Evolutionary conservation across 73 alveolate genomes (phyloP).

Genomic region (Tetrahymena malaccensis): DNA sequence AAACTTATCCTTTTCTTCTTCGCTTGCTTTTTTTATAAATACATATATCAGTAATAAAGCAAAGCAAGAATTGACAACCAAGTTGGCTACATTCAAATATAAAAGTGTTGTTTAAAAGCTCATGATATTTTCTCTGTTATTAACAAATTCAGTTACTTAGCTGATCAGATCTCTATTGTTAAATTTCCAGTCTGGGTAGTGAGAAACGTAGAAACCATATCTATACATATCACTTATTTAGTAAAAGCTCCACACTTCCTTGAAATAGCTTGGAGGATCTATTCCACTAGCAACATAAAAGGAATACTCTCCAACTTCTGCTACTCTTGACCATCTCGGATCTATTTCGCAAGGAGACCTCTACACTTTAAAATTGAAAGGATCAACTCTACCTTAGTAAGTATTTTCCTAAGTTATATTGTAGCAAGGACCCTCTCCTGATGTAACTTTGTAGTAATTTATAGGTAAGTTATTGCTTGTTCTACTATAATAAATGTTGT

Average conservation of each 20-base stretch:
- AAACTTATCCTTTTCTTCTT: neutral
- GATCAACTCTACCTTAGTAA: neutral
- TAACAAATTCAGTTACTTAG: neutral
- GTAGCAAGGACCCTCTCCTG: neutral
- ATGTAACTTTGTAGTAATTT: neutral
- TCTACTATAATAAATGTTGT: neutral
- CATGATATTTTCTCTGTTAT: neutral
- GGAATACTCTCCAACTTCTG: neutral
- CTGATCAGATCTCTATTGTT: neutral
- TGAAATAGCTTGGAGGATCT: neutral
- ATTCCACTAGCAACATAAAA: neutral
- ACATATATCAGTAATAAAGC: neutral
- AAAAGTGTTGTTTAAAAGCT: neutral
- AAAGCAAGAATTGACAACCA: neutral
- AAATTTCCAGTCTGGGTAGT: neutral
- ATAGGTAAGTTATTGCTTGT: neutral
- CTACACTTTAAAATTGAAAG: neutral
- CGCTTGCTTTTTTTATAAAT: neutral
- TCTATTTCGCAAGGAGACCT: neutral
- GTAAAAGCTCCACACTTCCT: neutral
- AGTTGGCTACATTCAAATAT: neutral
- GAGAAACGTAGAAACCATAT: neutral
- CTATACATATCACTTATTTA: neutral
- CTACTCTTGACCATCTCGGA: neutral
- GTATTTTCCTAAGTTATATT: neutral